Base-by-base conservation (phyloP, 202 grass and related monocot genomes). In the Bolboschoenoplectus hybrid region DNA sequence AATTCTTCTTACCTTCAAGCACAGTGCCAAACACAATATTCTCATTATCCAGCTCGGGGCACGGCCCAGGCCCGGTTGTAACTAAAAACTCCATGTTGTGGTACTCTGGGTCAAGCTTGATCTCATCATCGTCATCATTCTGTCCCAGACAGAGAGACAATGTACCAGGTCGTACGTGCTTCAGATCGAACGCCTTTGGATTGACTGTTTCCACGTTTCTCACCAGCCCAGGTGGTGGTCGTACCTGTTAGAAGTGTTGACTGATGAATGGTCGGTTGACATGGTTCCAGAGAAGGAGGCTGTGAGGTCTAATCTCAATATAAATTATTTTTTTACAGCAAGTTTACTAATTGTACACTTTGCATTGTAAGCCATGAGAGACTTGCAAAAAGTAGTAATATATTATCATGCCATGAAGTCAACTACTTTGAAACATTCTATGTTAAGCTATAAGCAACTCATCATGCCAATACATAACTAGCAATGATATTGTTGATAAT, bases 61-160 rank as follows among this genome's bases (percentile, higher is more conserved):
- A 93, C 20, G 95, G 95, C 34, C 93, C 93, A 49, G 95, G 95
- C 50, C 95, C 95, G 17, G 90, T 95, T 63, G 95, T 98, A 66
- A 98, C 93, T 90, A 98, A 88, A 88, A 98, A 98, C 86, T 98
- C 95, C 81, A 98, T 67, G 84, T 98, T 98, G 87, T 89, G 93
- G 87, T 95, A 98, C 60, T 95, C 78, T 4, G 93, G 91, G 45
- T 91, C 89, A 73, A 98, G 90, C 82, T 93, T 98, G 83, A 98
- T 77, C 47, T 84, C 80, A 5, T 98, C 82, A 0, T 95, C 93
- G 0, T 98, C 95, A 9, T 98, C 95, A 81, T 95, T 98, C 81
- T 95, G 88, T 75, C 88, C 91, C 82, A 98, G 86, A 87, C 95
- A 93, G 43, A 98, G 85, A n/a, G 95, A 98, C 41, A 98, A 87